Conservation (phyloP, 2,329 filamentous ascomycete genomes). For the Aspergillus japonicus region DNA sequence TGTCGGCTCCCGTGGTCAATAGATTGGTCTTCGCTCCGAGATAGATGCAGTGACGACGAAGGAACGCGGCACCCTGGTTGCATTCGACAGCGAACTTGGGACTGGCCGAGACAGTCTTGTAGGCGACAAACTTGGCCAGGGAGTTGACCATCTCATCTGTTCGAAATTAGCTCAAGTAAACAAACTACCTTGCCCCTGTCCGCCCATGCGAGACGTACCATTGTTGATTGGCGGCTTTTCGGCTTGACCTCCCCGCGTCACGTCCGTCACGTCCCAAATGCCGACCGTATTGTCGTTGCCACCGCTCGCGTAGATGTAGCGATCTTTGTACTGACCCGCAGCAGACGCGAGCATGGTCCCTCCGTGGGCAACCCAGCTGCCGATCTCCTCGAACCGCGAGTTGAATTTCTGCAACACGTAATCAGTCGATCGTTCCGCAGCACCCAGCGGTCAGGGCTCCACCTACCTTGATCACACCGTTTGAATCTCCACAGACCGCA, state of each 20-base stretch:
- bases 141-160: slow-evolving; percentile 65
- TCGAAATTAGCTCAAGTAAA: slow-evolving; percentile 7
- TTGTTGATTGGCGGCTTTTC: slow-evolving; percentile 56
- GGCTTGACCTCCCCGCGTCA: slow-evolving; percentile 44
- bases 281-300: slow-evolving; percentile 88
- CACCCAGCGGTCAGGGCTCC: no score
- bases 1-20: slow-evolving; percentile 73
- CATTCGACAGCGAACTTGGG: slow-evolving; percentile 88
- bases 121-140: slow-evolving; percentile 82
- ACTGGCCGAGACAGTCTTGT: slow-evolving; percentile 85
- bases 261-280: slow-evolving; percentile 76
- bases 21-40: slow-evolving; percentile 87
- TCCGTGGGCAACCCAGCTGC: slow-evolving; percentile 77
- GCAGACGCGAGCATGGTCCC: slow-evolving; percentile 86
- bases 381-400: slow-evolving; percentile 77
- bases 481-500: slow-evolving; percentile 84
- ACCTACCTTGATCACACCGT: slow-evolving; percentile 77
- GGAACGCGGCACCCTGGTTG: slow-evolving; percentile 83
- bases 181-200: no score
- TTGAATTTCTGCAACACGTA: slow-evolving; percentile 61
- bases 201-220: slow-evolving; percentile 37
- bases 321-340: slow-evolving; percentile 65
- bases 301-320: slow-evolving; percentile 88
- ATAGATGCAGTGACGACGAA: slow-evolving; percentile 86
- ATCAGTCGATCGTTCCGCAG: background rate